Base-by-base conservation (phyloP, 805 yeast genomes). In the Candida endomychidarum region DNA sequence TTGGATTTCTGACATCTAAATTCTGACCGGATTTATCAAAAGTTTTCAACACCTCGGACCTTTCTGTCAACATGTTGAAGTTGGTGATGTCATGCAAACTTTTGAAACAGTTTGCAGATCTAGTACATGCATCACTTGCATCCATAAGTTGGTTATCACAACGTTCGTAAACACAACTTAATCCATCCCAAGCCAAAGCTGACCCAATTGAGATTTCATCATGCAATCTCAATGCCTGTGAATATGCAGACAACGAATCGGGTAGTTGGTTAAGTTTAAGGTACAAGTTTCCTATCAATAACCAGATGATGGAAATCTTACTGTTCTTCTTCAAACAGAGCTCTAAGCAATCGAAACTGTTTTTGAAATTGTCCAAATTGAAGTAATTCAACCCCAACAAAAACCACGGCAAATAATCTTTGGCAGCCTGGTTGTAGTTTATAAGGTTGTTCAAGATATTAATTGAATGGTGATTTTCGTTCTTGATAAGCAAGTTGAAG, bases 111-210 rank as follows among this genome's bases (percentile, higher is more conserved):
- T 62, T 52, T 1, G 78, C 72, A 1, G 83, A 75, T 31, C 82
- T 58, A 8, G 58, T 41, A 44, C 80, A 75, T 4, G 84, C 83
- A 54, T 77, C 83, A 0, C 79, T 70, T 0, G 83, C 83, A 54
- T 80, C 84, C 45, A 64, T 59, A 16, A 72, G 60, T 51, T 79
- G 84, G 48, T 76, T 79, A 42, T 78, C 82, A 51, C 83, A 78
- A 14, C 82, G 62, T 49, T 78, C 83, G 52, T 80, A 79, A 6
- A 79, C 83, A 54, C 81, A 75, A 25, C 77, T 66, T 30, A 80
- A 55, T 1, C 84, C 84, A 50, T 78, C 82, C 85, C 85, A 80
- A 1, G 83, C 83, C 10, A 78, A 65, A 2, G 81, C 83, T 4
- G 74, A 65, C 1, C 72, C 69, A 1, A 65, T 64, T 6, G 71